These are phyloP conservation scores for Zygnema cylindricum DNA, from an alignment of 139 green algal genomes.

Conservation along the genomic window DNA sequence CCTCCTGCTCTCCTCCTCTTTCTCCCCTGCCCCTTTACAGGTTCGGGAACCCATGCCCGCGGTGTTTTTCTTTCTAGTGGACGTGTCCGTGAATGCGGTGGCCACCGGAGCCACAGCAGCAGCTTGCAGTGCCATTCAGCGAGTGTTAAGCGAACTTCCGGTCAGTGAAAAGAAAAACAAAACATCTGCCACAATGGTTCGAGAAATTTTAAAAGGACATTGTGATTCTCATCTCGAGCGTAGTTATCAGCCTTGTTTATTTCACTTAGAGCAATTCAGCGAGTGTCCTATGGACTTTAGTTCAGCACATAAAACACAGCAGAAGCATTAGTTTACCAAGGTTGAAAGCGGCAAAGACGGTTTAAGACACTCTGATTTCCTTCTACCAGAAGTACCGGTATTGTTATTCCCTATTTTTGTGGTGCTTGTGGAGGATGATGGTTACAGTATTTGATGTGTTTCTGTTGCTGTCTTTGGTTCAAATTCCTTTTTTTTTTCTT, in stretches of 20 bases:
- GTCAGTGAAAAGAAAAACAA: background rate
- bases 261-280: too few species aligned
- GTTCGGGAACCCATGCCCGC: constrained; percentile 85
- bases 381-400: too few species aligned
- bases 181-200: background rate
- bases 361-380: too few species aligned
- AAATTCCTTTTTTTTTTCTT: too few species aligned
- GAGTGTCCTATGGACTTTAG: too few species aligned
- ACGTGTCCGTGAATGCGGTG: constrained; percentile 78
- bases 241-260: background rate
- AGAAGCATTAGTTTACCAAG: too few species aligned
- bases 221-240: background rate
- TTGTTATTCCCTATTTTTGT: background rate
- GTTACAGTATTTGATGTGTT: too few species aligned
- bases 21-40: too few species aligned
- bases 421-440: background rate
- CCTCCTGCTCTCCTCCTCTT: too few species aligned
- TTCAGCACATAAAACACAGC: too few species aligned
- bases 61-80: constrained; percentile 87
- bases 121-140: constrained; percentile 68
- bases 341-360: too few species aligned
- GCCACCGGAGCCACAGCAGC: constrained; percentile 69
- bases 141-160: constrained; percentile 29
- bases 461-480: too few species aligned
- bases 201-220: constrained; percentile 7